Base-by-base conservation (phyloP, 2,329 filamentous ascomycete genomes). In the Aspergillus calidoustus region DNA sequence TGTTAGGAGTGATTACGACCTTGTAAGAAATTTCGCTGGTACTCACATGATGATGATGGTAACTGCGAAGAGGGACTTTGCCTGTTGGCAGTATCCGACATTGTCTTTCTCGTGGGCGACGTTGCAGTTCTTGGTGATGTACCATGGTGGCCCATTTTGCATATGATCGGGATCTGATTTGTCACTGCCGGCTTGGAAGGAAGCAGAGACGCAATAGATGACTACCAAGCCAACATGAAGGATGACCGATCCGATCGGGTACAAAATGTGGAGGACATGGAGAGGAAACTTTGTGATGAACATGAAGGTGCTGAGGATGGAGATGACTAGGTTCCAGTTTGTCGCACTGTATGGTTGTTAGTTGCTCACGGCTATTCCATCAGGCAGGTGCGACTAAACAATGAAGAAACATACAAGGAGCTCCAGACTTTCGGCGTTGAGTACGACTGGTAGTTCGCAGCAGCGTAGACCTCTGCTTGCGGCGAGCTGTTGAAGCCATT, bases 401-500 rank as follows among this genome's bases (percentile, higher is more conserved):
- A 63, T 7, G 47, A 6, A 49, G 30, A 13, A 43, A 67, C 81
- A 76, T 80, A 89, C 87, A 86, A 86, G 72, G 76, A 76, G 70
- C 84, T 87, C 87, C 87, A 89, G 22, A 87, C 81, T 59, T 84
- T 71, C 15, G 87, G 87, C 11, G 77, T 77, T 22, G 77, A 79
- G 30, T 85, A 83, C 3, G 84, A 78, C 62, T 77, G 73, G 69
- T 88, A 86, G 66, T 89, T 89, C 17, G 86, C 85, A 63, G 81
- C 80, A 13, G 83, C 82, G 68, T 89, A 89, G 1, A 89, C 64
- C 1, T 83, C 77, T 54, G 83, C 80, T 58, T 80, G 79, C 3
- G 87, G 86, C 31, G 83, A 80, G 67, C 85, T 87, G 72, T 89
- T 89, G 78, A 86, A 89, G 31, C 87, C 87, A 71, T 85, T 82